Evolutionary conservation across 768 basidiomycete genomes (phyloP).

Genomic region (Dacryopinax primogenitus): DNA sequence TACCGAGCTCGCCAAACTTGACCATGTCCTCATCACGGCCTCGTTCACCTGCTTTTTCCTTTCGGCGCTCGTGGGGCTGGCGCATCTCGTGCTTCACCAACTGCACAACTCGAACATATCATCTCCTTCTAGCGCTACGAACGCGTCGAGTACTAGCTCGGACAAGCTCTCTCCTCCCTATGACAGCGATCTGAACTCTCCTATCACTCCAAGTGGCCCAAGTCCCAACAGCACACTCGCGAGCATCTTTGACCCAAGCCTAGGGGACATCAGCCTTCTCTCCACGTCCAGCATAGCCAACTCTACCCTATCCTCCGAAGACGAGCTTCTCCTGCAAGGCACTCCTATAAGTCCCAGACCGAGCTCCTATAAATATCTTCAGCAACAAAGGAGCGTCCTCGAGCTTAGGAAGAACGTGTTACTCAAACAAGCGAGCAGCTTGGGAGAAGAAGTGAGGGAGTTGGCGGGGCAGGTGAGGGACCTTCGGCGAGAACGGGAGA

Average conservation of each 20-base stretch:
- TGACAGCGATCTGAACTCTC: not conserved
- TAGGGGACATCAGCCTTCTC: not conserved
- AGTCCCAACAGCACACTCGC: not conserved
- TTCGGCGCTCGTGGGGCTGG: not conserved
- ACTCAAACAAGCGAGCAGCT: not conserved
- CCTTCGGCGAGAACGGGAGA: not conserved
- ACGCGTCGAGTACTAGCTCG: no score
- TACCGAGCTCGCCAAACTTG: slow-evolving; percentile 11
- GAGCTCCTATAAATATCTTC: not conserved
- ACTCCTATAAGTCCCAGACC: not conserved
- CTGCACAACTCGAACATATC: no score
- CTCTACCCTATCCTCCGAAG: not conserved
- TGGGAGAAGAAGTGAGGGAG: not conserved
- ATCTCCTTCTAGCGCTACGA: no score
- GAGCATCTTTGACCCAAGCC: not conserved
- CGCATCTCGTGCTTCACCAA: no score
- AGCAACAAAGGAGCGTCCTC: not conserved
- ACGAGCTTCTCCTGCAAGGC: not conserved
- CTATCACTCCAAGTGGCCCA: not conserved
- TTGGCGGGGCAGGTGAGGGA: not conserved
- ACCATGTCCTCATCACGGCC: not conserved
- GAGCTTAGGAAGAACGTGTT: not conserved
- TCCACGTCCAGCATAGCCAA: not conserved
- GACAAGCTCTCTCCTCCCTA: not conserved
- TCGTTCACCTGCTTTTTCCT: not conserved